Conservation (phyloP, 768 basidiomycete genomes). For the Plicaturopsis crispa region DNA sequence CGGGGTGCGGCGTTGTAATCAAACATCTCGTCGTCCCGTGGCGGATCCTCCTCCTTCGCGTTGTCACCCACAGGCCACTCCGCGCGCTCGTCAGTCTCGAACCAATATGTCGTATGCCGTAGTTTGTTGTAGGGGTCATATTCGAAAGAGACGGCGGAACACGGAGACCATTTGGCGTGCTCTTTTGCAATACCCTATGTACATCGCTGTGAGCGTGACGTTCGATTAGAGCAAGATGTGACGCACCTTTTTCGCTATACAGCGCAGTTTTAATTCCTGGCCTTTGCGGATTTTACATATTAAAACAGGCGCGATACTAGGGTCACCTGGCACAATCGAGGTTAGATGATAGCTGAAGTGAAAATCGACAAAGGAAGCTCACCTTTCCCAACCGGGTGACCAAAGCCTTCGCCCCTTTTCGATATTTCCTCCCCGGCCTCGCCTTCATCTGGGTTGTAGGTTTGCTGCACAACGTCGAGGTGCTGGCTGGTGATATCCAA, state of each 20-base stretch:
- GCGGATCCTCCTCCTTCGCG: conserved; percentile 74
- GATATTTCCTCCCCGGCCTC: conserved; percentile 63
- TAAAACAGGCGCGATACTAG: conserved; percentile 59
- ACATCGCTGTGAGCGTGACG: conserved; percentile 1
- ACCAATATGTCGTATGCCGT: conserved; percentile 94
- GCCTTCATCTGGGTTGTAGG: conserved; percentile 24
- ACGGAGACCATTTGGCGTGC: conserved; percentile 98
- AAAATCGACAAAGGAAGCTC: conserved; percentile 15
- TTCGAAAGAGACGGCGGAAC: conserved; percentile 91
- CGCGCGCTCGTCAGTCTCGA: conserved; percentile 64
- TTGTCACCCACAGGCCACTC: conserved; percentile 95
- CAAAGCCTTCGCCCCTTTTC: conserved; percentile 71
- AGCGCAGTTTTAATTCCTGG: conserved; percentile 80
- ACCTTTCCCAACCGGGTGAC: conserved; percentile 83
- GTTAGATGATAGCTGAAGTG: conserved; percentile 6
- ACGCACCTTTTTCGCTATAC: conserved; percentile 89
- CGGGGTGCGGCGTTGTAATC: conserved; percentile 84
- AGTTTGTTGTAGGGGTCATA: conserved; percentile 98
- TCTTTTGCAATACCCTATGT: conserved; percentile 94
- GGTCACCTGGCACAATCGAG: conserved; percentile 42
- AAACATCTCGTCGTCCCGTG: conserved; percentile 75
- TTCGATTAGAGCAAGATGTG: not conserved
- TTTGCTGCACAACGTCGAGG: conserved; percentile 52
- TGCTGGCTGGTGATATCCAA: conserved; percentile 86
- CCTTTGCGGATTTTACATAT: conserved; percentile 92